A percentile compares a stretch with the other conserved stretches of the same genome.
These are phyloP conservation scores for Delitschia confertaspora DNA, from an alignment of 495 filamentous ascomycete genomes.

Conservation along the genomic window DNA sequence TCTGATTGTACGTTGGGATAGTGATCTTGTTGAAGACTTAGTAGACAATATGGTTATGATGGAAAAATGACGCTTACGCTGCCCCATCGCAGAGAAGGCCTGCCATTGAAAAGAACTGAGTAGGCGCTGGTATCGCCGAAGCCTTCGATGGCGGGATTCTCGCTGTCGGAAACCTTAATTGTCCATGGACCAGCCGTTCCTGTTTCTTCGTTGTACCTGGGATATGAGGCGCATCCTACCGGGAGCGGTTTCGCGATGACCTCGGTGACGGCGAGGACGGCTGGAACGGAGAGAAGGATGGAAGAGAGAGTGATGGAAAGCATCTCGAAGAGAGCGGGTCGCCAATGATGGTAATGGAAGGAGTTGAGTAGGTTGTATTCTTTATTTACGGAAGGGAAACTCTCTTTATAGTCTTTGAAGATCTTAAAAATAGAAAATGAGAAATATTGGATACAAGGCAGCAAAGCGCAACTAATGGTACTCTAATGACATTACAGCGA, in stretches of 20 bases:
- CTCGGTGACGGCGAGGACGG: conserved; percentile 18
- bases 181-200: conserved; percentile 32
- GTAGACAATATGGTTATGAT: neutral
- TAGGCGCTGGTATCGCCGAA: conserved; percentile 29
- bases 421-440: too few relatives aligned
- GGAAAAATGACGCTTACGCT: conserved; percentile 9
- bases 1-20: conserved; percentile 2
- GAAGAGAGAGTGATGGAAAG: conserved; percentile 22
- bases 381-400: too few relatives aligned
- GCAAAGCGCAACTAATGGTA: too few relatives aligned
- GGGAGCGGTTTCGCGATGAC: conserved; percentile 27
- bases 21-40: conserved; percentile 8
- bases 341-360: too few relatives aligned
- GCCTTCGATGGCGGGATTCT: conserved; percentile 30
- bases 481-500: too few relatives aligned
- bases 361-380: too few relatives aligned
- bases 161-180: conserved; percentile 25
- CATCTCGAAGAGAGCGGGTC: too few relatives aligned
- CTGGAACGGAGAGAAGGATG: conserved; percentile 17
- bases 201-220: conserved; percentile 26
- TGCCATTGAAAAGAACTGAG: conserved; percentile 14
- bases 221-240: conserved; percentile 29
- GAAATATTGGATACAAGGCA: too few relatives aligned
- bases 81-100: conserved; percentile 26
- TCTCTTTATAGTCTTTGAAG: too few relatives aligned